phyloP scores from a whole-genome alignment of 352 stramenopile genomes.

The Pythium scleroteichum region DNA sequence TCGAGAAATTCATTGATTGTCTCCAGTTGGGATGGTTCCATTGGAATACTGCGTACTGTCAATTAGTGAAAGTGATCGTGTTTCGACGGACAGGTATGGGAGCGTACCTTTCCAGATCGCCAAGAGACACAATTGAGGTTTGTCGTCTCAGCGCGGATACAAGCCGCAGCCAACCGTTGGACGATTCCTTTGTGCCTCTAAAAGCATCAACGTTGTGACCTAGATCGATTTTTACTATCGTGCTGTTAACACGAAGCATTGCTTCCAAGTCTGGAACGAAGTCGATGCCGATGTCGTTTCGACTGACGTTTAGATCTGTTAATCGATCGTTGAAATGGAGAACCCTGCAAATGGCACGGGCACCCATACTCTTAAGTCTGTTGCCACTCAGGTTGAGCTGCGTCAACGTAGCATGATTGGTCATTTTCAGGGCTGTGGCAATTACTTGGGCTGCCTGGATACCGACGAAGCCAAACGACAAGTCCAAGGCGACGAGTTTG shows the following conservation, averaged over 20 bases:
- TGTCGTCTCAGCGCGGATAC: neutral
- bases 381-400: conserved; percentile 38
- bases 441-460: conserved; percentile 36
- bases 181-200: neutral
- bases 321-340: conserved; percentile 30
- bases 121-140: conserved; percentile 1
- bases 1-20: neutral
- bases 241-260: conserved; percentile 15
- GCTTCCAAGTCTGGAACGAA: conserved; percentile 16
- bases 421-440: conserved; percentile 36
- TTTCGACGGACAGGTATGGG: no score
- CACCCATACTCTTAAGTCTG: conserved; percentile 34
- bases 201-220: conserved; percentile 11
- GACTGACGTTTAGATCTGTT: conserved; percentile 35
- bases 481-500: conserved; percentile 30
- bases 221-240: conserved; percentile 19
- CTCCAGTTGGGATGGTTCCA: neutral
- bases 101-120: conserved; percentile 4
- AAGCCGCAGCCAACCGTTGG: neutral
- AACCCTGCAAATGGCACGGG: conserved; percentile 24
- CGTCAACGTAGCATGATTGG: conserved; percentile 34
- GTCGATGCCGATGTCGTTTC: conserved; percentile 39
- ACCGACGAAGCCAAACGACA: conserved; percentile 46
- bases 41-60: neutral
- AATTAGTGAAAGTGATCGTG: no score